Base-by-base conservation (phyloP, 257 asterid genomes). In the Lithospermum erythrorhizon region DNA sequence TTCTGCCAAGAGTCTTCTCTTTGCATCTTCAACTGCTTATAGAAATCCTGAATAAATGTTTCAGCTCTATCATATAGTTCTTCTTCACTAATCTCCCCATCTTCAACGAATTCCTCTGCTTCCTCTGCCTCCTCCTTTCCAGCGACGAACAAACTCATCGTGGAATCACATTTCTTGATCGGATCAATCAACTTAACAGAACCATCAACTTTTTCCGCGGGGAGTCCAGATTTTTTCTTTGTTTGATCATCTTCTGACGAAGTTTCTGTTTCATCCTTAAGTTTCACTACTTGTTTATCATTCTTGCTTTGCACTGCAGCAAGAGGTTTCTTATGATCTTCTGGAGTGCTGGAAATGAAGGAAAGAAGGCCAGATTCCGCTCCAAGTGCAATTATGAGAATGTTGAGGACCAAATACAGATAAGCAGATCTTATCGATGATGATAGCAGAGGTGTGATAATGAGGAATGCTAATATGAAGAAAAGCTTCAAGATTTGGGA, bases 331-430 rank as follows among this genome's bases (percentile, higher is more conserved):
- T 73, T 61, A 30, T 41, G 49, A 41, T 72, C 47, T 25, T 72
- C 70, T 59, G 70, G n/a, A 9, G 74, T 9, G 61, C 73, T 66
- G 19, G 57, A 66, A 27, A 80, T 66, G 64, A 80, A 78, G 53
- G 87, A 77, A 57, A 81, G 72, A 55, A 86, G 78, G 57, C 95
- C 95, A 35, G 88, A 79, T 49, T 86, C 88, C 0, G 78, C 83
- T 18, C 86, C 90, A 21, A 86, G 68, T 6, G 74, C 61, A 15
- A 85, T 67, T 54, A 85, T 77, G 58, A 85, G 78, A 53, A 85
- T 67, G 69, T 82, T 78, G 53, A 82, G 67, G 20, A 82, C 61
- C 62, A 82, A 81, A 61, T 78, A 82, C 61, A 85, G 75, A 61
- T 78, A 80, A 57, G 74, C 63, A 55, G 76, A 63, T 57, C 82